Percentiles rank a stretch among this genome's conserved stretches.
phyloP scores from a whole-genome alignment of 2,329 filamentous ascomycete genomes.

The Dissoconium aciculare region DNA sequence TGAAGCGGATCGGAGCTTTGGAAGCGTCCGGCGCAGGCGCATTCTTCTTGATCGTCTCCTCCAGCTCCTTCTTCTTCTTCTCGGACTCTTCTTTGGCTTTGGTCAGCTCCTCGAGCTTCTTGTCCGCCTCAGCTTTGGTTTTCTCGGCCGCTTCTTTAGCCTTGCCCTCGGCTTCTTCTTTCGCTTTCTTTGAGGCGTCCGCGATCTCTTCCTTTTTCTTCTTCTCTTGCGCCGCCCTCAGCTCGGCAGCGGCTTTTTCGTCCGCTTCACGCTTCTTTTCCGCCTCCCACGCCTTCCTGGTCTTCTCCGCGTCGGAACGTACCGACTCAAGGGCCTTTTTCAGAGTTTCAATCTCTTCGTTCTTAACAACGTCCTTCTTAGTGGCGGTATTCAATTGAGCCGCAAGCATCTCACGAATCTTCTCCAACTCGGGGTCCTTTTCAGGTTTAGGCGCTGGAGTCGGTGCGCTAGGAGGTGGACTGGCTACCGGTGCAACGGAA shows the following conservation, averaged over 20 bases:
- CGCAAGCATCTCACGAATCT: slow-evolving; percentile 13
- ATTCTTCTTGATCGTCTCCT: slow-evolving; percentile 33
- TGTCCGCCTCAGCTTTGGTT: slow-evolving; percentile 31
- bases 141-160: slow-evolving; percentile 36
- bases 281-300: slow-evolving; percentile 24
- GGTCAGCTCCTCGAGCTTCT: slow-evolving; percentile 40
- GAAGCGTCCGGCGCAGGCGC: slow-evolving; percentile 38
- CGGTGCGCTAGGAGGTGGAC: slow-evolving; percentile 9
- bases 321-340: slow-evolving; percentile 23
- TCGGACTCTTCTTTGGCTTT: slow-evolving; percentile 37
- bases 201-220: slow-evolving; percentile 29
- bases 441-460: slow-evolving; percentile 9
- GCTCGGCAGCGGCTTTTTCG: slow-evolving; percentile 9
- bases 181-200: slow-evolving; percentile 27
- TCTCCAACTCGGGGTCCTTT: slow-evolving; percentile 12
- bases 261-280: slow-evolving; percentile 29
- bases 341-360: slow-evolving; percentile 20
- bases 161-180: slow-evolving; percentile 16
- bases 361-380: slow-evolving; percentile 13
- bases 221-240: no score
- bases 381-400: slow-evolving; percentile 10
- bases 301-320: slow-evolving; percentile 17
- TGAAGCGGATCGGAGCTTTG: slow-evolving; percentile 71
- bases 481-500: slow-evolving; percentile 6
- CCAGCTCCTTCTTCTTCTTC: slow-evolving; percentile 33